phyloP scores from a whole-genome alignment of 306 rosid genomes.

The Cicer pinnatifidum region DNA sequence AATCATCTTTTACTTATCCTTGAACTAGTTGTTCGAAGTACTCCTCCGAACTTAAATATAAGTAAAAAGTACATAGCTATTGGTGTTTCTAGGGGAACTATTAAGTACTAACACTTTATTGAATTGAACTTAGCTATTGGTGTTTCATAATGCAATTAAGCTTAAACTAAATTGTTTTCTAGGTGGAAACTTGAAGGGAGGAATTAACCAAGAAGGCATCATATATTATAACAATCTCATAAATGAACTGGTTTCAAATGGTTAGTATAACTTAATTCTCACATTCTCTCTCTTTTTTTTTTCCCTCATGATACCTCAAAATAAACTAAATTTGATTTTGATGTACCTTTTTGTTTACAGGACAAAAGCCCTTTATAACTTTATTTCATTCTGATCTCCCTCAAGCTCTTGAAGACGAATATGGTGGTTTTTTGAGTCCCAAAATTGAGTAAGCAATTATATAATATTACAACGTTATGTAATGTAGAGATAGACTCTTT shows the following conservation, averaged over 20 bases:
- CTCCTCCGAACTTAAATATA: no score
- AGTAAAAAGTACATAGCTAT: no score
- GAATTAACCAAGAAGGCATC: conserved; percentile 62
- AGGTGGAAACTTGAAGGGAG: conserved; percentile 72
- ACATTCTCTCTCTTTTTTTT: background rate
- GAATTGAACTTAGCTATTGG: background rate
- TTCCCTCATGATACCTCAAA: background rate
- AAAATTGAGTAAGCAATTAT: conserved; percentile 53
- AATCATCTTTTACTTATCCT: conserved; percentile 23
- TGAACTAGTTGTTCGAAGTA: background rate
- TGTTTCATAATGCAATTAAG: conserved; percentile 25
- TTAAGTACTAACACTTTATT: background rate
- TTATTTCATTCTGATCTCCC: conserved; percentile 67
- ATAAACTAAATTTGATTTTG: conserved; percentile 12
- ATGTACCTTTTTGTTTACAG: conserved; percentile 35
- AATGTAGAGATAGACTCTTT: no score
- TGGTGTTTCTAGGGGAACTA: background rate
- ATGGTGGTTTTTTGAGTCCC: conserved; percentile 63
- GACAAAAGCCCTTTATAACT: conserved; percentile 69
- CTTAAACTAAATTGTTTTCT: conserved; percentile 8
- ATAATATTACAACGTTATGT: no score
- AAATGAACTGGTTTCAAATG: conserved; percentile 57
- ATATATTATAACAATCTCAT: conserved; percentile 68
- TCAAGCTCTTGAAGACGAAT: conserved; percentile 64
- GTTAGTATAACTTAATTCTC: conserved; percentile 36